Base-by-base conservation (phyloP, 2,329 filamentous ascomycete genomes). In the Aspergillus sp. region DNA sequence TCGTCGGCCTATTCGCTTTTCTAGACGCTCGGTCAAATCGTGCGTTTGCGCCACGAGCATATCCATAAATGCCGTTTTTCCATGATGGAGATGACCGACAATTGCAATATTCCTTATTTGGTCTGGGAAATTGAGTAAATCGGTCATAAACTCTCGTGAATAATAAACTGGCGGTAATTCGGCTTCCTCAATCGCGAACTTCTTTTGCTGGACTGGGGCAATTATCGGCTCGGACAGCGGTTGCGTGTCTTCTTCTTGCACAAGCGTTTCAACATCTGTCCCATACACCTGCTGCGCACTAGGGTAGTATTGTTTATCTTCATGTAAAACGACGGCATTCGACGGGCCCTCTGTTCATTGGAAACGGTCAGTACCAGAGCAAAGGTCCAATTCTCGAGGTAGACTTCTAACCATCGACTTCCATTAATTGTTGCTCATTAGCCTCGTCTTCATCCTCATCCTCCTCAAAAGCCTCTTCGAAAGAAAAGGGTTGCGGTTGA, bases 261-360 rank as follows among this genome's bases (percentile, higher is more conserved):
- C 91, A 69, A 95, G 74, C 1, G 91, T 93, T 72, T 98, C 93
- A 60, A 98, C 93, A 71, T 93, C 90, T 59, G 84, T 80, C 45
- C 93, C 93, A 66, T 97, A 98, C 38, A 95, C 84, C 69, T 98
- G 93, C 64, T 91, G 85, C 48, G 93, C 93, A n/a, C 90, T 95
- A 25, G 93, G 93, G 66, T 98, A 98, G 71, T 98, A 98, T 67
- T 97, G 93, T 70, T 98, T 98, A 74, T 98, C 93, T 76, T 98
- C 93, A 72, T 98, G 93, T 41, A 98, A 80, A 49, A 98, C 81
- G n/a, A 98, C 90, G 45, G 93, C 91, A 68, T 97, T 98, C 4
- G 90, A 96, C 3, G 91, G 88, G 12, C 87, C 90, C 43, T 90
- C 85, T 67, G 89, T 82, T 30, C 4, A 30, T 12, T 12, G 10